A percentile compares a stretch with the other conserved stretches of the same genome.
Evolutionary conservation across 2,329 filamentous ascomycete species (phyloP).

Genomic region (Sporothrix dimorphospora): DNA sequence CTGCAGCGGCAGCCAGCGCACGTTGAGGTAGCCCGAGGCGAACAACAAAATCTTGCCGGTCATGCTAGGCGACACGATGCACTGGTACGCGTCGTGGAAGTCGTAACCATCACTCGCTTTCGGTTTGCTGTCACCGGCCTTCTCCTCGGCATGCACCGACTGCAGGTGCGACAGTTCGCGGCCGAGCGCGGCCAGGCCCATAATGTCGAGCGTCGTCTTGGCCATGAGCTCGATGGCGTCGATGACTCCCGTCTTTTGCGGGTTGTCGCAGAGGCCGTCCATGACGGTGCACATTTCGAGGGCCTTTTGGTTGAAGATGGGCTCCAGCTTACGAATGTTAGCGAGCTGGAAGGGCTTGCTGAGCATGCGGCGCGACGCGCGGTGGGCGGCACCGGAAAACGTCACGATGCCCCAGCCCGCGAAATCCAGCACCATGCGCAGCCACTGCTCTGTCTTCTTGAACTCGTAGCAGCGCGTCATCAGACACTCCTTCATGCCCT

Average conservation of each 20-base stretch:
- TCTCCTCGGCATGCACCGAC: neutral
- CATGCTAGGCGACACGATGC: constrained; percentile 41
- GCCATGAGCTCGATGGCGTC: constrained; percentile 35
- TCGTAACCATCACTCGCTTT: constrained; percentile 16
- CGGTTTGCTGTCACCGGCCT: neutral
- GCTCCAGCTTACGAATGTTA: constrained; percentile 45
- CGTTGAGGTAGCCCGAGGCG: constrained; percentile 26
- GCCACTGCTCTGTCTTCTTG: constrained; percentile 35
- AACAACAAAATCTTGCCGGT: constrained; percentile 36
- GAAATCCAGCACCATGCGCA: constrained; percentile 40
- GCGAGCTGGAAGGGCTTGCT: constrained; percentile 42
- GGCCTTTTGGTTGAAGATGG: constrained; percentile 45
- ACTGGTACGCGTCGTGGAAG: constrained; percentile 39
- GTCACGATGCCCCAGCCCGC: constrained; percentile 29
- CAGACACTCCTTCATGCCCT: constrained; percentile 44
- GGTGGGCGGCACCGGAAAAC: constrained; percentile 26
- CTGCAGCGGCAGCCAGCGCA: constrained; percentile 42
- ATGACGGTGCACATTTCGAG: constrained; percentile 39
- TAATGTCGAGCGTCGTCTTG: constrained; percentile 42
- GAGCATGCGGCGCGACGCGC: constrained; percentile 32
- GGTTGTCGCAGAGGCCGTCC: constrained; percentile 28
- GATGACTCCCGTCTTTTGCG: constrained; percentile 25
- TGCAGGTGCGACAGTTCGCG: constrained; percentile 41
- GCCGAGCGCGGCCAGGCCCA: constrained; percentile 43
- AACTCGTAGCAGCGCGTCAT: constrained; percentile 46